phyloP scores from a whole-genome alignment of 257 asterid species.

The Plectranthus barbatus region DNA sequence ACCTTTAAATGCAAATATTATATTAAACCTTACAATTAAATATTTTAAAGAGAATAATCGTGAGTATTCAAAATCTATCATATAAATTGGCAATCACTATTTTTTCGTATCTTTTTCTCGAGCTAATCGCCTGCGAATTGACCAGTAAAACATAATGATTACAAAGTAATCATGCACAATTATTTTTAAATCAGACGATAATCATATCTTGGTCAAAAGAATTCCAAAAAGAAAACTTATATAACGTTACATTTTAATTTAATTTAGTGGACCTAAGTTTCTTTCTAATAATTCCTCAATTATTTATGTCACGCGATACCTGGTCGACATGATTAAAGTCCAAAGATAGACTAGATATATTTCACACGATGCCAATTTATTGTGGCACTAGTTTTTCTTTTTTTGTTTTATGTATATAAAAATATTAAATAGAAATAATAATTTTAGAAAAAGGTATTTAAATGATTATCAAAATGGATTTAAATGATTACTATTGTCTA shows the following conservation, averaged over 20 bases:
- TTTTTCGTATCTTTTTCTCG: constrained; percentile 29
- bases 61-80: not conserved
- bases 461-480: no score
- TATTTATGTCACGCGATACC: constrained; percentile 22
- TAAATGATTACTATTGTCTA: no score
- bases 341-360: no score
- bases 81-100: not conserved
- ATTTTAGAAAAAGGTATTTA: no score
- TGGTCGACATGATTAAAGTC: constrained; percentile 7
- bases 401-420: no score
- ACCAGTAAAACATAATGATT: constrained; percentile 24
- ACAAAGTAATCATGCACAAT: constrained; percentile 9
- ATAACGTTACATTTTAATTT: constrained; percentile 2
- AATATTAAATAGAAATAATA: no score
- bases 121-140: constrained; percentile 37
- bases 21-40: no score
- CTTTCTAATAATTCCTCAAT: not conserved
- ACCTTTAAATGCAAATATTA: no score
- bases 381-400: no score
- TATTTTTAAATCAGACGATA: constrained; percentile 15
- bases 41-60: no score
- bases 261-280: not conserved
- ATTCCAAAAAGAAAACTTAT: not conserved
- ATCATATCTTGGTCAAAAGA: constrained; percentile 24
- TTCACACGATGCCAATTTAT: no score